Base-by-base conservation (phyloP, 257 asterid species). In the Perilla frutescens region DNA sequence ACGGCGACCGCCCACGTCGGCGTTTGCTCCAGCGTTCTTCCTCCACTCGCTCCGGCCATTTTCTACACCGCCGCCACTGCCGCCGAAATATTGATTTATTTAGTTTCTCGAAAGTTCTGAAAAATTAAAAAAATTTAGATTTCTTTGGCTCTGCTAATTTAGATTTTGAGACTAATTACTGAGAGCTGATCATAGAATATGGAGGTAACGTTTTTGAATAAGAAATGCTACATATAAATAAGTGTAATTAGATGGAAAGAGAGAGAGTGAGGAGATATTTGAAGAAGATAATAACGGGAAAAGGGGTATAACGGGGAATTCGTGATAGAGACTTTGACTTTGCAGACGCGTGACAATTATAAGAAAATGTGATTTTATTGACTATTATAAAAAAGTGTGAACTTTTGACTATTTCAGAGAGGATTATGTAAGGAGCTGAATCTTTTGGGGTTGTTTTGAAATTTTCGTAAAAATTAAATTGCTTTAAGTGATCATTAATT, bases 1-100 rank as follows among this genome's bases (percentile, higher is more conserved):
- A 84, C 87, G 41, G 98, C 97, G 3, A 92, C 95, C 0, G 98
- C 97, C 98, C 98, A 92, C 9, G 98, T 92, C 80, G 98, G 94
- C 1, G 98, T 92, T 74, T 86, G 81, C 79, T 92, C 96, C 78
- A 92, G 80, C 26, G 98, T 58, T 66, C 92, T 81, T 77, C 90
- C 90, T 56, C 90, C 91, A 29, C 84, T 66, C 12, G 66, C 93
- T 73, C 91, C 97, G 10, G 96, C 96, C 97, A 91, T 91, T 48
- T 68, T 64, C 45, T 59, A 36, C 8, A 6, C 41, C 45, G 31
- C 71, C 57, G 53, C 80, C 75, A 1, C 75, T 71, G 40, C 26
- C 26, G 26, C 26, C 26, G 26, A 20, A 20, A 20, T 20, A 20
- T 20, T 20, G 26, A 0, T 20, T 20, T 20, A 20, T 1, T n/a